These are phyloP conservation scores for Grosmannia serpens DNA, from an alignment of 2,329 filamentous ascomycete genomes.

Conservation along the genomic window DNA sequence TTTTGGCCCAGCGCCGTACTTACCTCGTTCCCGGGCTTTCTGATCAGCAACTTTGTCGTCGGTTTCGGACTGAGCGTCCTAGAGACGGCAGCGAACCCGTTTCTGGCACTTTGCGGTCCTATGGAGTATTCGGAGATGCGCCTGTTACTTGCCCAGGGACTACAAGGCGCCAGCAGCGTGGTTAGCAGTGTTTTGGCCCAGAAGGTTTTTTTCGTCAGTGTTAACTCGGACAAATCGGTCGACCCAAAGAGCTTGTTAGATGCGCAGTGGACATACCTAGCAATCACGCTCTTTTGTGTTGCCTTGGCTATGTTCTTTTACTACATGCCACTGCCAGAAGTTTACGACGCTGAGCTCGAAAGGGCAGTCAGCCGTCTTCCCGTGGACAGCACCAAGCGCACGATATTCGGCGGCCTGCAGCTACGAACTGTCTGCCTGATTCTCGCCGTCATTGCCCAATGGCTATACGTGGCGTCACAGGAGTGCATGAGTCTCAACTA, in stretches of 20 bases:
- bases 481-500: slow-evolving; percentile 53
- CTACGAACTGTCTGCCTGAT: slow-evolving; percentile 47
- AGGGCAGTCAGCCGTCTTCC: slow-evolving; percentile 34
- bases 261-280: slow-evolving; percentile 80
- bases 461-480: slow-evolving; percentile 68
- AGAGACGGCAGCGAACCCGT: slow-evolving; percentile 74
- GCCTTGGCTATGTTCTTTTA: slow-evolving; percentile 57
- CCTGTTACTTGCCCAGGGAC: slow-evolving; percentile 62
- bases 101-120: slow-evolving; percentile 59
- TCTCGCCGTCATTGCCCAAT: slow-evolving; percentile 65
- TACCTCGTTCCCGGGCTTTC: slow-evolving; percentile 65
- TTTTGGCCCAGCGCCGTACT: slow-evolving; percentile 75
- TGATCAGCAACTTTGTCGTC: slow-evolving; percentile 62
- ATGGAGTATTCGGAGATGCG: slow-evolving; percentile 62
- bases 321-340: slow-evolving; percentile 55
- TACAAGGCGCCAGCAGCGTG: slow-evolving; percentile 66
- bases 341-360: slow-evolving; percentile 43
- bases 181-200: slow-evolving; percentile 62
- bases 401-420: slow-evolving; percentile 34
- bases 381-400: slow-evolving; percentile 37
- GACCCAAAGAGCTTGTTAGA: slow-evolving; percentile 46
- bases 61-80: slow-evolving; percentile 66
- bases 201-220: slow-evolving; percentile 58
- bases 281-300: slow-evolving; percentile 63
- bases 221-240: slow-evolving; percentile 22